These are phyloP conservation scores for Periconia digitata DNA, from an alignment of 2,329 filamentous ascomycete genomes.

Conservation along the genomic window DNA sequence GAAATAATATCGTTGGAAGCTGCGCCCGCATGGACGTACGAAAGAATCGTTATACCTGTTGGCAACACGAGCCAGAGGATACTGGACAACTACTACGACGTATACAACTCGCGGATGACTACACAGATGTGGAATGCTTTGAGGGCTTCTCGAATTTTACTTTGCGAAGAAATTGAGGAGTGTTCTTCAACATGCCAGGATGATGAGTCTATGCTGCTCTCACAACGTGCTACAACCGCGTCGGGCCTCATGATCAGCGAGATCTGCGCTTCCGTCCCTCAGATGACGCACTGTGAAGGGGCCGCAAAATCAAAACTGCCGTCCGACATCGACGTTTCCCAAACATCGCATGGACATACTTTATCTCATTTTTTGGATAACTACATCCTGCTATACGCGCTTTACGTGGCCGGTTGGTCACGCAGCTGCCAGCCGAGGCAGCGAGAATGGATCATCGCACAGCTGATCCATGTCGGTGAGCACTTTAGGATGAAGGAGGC, in stretches of 20 bases:
- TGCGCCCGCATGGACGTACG: slow-evolving; percentile 13
- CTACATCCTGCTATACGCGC: slow-evolving; percentile 14
- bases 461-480: slow-evolving; percentile 11
- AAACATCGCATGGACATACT: slow-evolving; percentile 9
- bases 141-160: slow-evolving; percentile 32
- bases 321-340: neutral
- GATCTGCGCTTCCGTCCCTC: slow-evolving; percentile 36
- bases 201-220: neutral
- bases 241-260: slow-evolving; percentile 27
- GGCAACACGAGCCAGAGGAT: slow-evolving; percentile 2
- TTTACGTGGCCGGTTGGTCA: slow-evolving; percentile 16
- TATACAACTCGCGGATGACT: slow-evolving; percentile 29
- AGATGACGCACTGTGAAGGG: slow-evolving; percentile 29
- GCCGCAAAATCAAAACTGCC: slow-evolving; percentile 21
- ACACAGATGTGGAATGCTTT: slow-evolving; percentile 38
- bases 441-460: slow-evolving; percentile 9
- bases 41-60: slow-evolving; percentile 8
- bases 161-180: slow-evolving; percentile 30
- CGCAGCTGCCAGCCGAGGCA: slow-evolving; percentile 4
- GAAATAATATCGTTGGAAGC: slow-evolving; percentile 22
- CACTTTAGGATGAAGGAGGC: slow-evolving; percentile 19
- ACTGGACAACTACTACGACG: slow-evolving; percentile 23
- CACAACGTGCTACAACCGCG: slow-evolving; percentile 11
- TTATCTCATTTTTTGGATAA: slow-evolving; percentile 15
- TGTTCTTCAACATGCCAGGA: slow-evolving; percentile 3